Percentiles rank a stretch among this genome's conserved stretches.
Conservation (phyloP, 1,284 basidiomycete species). For the Tremellales sp. region DNA sequence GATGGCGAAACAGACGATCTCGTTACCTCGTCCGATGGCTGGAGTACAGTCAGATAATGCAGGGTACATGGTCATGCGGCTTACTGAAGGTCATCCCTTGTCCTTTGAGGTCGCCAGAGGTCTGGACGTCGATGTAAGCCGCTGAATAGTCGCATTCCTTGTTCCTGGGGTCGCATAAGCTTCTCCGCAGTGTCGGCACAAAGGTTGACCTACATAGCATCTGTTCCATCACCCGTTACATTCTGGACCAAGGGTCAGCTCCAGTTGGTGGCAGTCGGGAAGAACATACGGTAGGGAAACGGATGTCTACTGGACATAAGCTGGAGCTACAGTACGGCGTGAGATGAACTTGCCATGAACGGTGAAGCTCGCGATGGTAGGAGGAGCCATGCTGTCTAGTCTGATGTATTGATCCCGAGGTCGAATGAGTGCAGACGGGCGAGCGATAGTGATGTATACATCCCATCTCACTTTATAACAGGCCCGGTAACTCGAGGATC, state of each 20-base stretch:
- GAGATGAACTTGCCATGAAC: conserved; percentile 42
- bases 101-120: conserved; percentile 63
- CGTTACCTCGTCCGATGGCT: conserved; percentile 89
- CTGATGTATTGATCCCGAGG: too few relatives aligned
- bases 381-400: conserved; percentile 18
- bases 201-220: conserved; percentile 63
- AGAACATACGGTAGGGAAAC: conserved; percentile 66
- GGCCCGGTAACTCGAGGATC: too few relatives aligned
- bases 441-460: too few relatives aligned
- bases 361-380: conserved; percentile 42
- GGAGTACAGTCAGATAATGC: not conserved
- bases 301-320: conserved; percentile 57
- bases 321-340: not conserved
- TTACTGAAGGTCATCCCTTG: conserved; percentile 88
- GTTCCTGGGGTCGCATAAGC: conserved; percentile 58
- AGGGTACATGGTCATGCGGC: conserved; percentile 8
- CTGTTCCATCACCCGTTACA: conserved; percentile 79
- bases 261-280: conserved; percentile 2
- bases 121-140: conserved; percentile 76
- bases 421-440: too few relatives aligned
- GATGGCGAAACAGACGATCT: conserved; percentile 83
- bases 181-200: not conserved
- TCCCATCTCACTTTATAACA: too few relatives aligned
- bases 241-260: conserved; percentile 23
- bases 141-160: conserved; percentile 93